phyloP scores from a whole-genome alignment of 129 eudicot genomes.

The Helichrysum umbraculigerum region DNA sequence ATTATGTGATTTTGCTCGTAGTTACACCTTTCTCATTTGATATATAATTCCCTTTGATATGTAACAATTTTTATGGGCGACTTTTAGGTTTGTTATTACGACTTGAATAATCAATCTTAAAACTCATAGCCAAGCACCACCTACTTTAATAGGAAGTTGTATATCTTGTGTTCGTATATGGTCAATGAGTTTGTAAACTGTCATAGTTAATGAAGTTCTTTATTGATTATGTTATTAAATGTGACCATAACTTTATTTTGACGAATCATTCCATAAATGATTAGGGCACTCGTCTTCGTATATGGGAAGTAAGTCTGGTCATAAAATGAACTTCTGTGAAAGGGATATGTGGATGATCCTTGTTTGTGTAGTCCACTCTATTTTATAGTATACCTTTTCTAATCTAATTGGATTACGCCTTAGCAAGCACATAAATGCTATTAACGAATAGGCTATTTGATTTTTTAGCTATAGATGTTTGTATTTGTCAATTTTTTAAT shows the following conservation, averaged over 20 bases:
- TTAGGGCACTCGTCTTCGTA: neutral
- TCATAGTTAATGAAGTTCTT: constrained; percentile 9
- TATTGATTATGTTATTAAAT: neutral
- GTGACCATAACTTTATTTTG: neutral
- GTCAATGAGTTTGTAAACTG: constrained; percentile 17
- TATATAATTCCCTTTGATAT: neutral
- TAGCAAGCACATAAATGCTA: neutral
- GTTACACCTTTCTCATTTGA: constrained; percentile 2
- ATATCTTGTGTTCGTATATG: constrained; percentile 14
- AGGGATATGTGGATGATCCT: neutral
- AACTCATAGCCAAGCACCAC: neutral
- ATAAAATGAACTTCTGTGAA: neutral
- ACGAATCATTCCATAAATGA: constrained; percentile 6
- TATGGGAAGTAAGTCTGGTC: constrained; percentile 7
- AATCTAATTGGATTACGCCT: constrained; percentile 9
- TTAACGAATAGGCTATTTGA: neutral
- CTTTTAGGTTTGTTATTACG: neutral
- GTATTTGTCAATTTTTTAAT: neutral
- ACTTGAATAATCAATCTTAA: neutral
- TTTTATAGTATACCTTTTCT: neutral
- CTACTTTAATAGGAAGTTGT: neutral
- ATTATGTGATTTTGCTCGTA: constrained; percentile 6
- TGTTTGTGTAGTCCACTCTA: neutral
- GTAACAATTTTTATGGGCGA: constrained; percentile 1
- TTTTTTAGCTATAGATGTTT: neutral